These are phyloP conservation scores for Amauroascus verrucosus DNA, from an alignment of 2,329 filamentous ascomycete genomes.

Conservation along the genomic window DNA sequence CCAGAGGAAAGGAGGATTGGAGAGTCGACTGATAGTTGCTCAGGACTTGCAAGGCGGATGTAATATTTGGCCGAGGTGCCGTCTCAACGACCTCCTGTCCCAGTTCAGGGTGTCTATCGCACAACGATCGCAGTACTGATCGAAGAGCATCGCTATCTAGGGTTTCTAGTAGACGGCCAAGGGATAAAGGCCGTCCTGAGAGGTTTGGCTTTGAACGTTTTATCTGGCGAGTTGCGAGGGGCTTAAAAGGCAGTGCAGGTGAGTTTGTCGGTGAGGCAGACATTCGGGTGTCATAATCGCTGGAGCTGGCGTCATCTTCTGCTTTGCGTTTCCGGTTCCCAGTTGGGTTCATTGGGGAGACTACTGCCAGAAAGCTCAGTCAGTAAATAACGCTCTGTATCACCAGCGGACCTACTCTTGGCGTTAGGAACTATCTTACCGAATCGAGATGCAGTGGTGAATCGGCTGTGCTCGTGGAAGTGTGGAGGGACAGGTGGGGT, in stretches of 20 bases:
- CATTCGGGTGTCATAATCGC: constrained; percentile 68
- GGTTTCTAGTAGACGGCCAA: constrained; percentile 81
- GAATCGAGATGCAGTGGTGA: constrained; percentile 47
- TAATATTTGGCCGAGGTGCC: constrained; percentile 77
- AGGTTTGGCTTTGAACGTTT: constrained; percentile 60
- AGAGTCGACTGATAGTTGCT: constrained; percentile 70
- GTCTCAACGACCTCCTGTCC: constrained; percentile 71
- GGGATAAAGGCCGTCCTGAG: constrained; percentile 53
- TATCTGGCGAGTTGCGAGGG: constrained; percentile 58
- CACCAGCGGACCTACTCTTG: neutral
- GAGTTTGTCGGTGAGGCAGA: constrained; percentile 77
- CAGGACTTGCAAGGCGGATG: constrained; percentile 69
- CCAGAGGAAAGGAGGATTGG: constrained; percentile 69
- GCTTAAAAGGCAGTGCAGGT: constrained; percentile 60
- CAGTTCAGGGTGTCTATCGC: constrained; percentile 78
- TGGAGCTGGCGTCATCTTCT: constrained; percentile 50
- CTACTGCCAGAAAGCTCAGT: constrained; percentile 18
- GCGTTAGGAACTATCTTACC: constrained; percentile 37
- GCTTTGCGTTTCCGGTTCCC: constrained; percentile 73
- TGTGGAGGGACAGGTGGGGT: constrained; percentile 53
- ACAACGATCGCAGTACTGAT: constrained; percentile 78
- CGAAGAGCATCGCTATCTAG: constrained; percentile 77
- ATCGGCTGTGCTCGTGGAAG: constrained; percentile 50
- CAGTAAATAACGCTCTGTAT: constrained; percentile 6
- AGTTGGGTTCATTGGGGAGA: constrained; percentile 33